Evolutionary conservation across 352 stramenopile genomes (phyloP).

Genomic region (Phytophthora sp.): DNA sequence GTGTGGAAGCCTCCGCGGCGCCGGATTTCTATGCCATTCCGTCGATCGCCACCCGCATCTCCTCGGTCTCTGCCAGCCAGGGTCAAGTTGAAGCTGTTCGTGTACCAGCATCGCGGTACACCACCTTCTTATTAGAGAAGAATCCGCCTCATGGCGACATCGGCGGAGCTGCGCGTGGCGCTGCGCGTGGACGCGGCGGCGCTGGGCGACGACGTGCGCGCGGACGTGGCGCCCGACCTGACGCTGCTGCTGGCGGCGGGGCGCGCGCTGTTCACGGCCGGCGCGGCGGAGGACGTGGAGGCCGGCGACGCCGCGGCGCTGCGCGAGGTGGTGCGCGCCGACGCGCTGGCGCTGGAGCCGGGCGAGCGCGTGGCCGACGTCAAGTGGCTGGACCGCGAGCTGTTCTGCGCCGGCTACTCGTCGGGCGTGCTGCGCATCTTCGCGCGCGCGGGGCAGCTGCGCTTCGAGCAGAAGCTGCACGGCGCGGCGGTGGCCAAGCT

Average conservation of each 20-base stretch:
- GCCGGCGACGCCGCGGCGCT: conserved; percentile 4
- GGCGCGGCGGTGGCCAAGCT: conserved; percentile 48
- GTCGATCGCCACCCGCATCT: conserved; percentile 5
- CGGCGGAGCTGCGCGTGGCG: conserved; percentile 15
- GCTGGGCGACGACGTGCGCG: conserved; percentile 55
- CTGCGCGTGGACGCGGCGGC: not conserved
- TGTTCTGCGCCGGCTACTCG: conserved; percentile 62
- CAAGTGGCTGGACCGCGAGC: conserved; percentile 69
- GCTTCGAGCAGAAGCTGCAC: conserved; percentile 75
- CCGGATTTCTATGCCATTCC: conserved; percentile 31
- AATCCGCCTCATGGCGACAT: conserved; percentile 32
- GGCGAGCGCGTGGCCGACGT: conserved; percentile 61
- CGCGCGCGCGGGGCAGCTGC: conserved; percentile 46
- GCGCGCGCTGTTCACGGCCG: conserved; percentile 41
- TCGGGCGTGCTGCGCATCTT: conserved; percentile 73
- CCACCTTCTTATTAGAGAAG: not conserved
- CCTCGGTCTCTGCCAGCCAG: conserved; percentile 5
- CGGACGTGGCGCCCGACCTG: conserved; percentile 61
- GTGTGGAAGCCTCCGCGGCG: not conserved
- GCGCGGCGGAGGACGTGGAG: conserved; percentile 24
- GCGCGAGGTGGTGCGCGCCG: conserved; percentile 33
- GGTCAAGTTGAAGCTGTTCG: not conserved
- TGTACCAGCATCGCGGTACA: not conserved
- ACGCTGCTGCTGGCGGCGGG: conserved; percentile 55
- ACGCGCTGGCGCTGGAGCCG: conserved; percentile 40